phyloP scores from a whole-genome alignment of 2,329 filamentous ascomycete genomes.

The Cercospora janseana region DNA sequence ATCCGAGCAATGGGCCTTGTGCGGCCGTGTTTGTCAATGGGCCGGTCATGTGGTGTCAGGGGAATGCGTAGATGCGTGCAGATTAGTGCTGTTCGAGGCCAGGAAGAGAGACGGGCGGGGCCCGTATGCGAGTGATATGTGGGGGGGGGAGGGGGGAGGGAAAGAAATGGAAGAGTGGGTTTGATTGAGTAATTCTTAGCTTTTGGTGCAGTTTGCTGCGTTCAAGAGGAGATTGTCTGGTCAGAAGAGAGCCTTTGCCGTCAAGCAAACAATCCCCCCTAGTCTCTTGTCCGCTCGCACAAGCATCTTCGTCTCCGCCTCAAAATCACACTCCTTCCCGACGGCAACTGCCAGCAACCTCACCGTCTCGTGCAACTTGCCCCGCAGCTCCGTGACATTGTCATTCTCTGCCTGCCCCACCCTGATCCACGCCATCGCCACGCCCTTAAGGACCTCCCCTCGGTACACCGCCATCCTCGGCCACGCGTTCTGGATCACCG shows the following conservation, averaged over 20 bases:
- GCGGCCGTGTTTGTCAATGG: constrained; percentile 1
- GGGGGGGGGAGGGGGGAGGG: neutral
- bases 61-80: neutral
- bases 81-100: neutral
- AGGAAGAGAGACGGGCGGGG: neutral
- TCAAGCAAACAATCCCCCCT: constrained; percentile 28
- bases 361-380: constrained; percentile 29
- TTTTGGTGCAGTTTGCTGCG: too few relatives aligned
- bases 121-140: neutral
- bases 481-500: constrained; percentile 64
- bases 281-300: constrained; percentile 34
- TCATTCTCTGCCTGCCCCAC: constrained; percentile 8
- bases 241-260: too few relatives aligned
- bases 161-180: too few relatives aligned
- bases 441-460: constrained; percentile 61
- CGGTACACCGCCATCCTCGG: constrained; percentile 64
- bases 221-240: too few relatives aligned
- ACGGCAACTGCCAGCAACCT: constrained; percentile 29
- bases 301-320: constrained; percentile 30
- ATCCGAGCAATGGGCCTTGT: constrained; percentile 1
- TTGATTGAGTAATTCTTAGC: too few relatives aligned
- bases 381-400: constrained; percentile 13
- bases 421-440: constrained; percentile 46
- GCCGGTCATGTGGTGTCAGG: constrained; percentile 5
- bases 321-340: constrained; percentile 29